Evolutionary conservation across 352 stramenopile genomes (phyloP).

Genomic region (Globisporangium solare): DNA sequence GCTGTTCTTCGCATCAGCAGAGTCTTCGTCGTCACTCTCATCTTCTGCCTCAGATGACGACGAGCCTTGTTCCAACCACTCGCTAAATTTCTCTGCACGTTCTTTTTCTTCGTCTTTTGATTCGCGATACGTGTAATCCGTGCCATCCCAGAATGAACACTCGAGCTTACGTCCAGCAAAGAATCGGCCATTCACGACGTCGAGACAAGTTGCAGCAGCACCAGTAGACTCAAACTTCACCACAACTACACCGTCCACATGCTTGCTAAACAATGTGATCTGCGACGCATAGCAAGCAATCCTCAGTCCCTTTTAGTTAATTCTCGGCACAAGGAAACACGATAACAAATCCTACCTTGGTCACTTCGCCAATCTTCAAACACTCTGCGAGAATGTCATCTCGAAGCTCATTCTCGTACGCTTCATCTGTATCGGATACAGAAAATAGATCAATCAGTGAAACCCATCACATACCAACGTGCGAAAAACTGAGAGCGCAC

Average conservation of each 20-base stretch:
- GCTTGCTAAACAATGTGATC: conserved; percentile 95
- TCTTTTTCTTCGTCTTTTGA: conserved; percentile 78
- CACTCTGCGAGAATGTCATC: conserved; percentile 81
- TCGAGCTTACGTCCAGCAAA: conserved; percentile 86
- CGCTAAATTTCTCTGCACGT: conserved; percentile 90
- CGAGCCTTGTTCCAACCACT: conserved; percentile 90
- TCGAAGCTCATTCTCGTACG: conserved; percentile 69
- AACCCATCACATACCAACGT: not conserved
- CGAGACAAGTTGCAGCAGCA: conserved; percentile 81
- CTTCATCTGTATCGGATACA: conserved; percentile 33
- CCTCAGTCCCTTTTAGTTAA: not conserved
- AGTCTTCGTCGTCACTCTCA: conserved; percentile 8
- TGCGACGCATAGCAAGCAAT: conserved; percentile 49
- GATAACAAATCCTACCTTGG: conserved; percentile 41
- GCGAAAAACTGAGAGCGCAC: conserved; percentile 14
- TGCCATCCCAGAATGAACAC: conserved; percentile 94
- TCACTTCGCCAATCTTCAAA: conserved; percentile 81
- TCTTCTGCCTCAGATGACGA: conserved; percentile 57
- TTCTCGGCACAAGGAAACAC: not conserved
- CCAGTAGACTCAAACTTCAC: conserved; percentile 91
- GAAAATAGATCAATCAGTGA: not conserved
- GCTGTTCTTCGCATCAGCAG: conserved; percentile 11
- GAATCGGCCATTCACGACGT: conserved; percentile 87
- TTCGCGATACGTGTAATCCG: conserved; percentile 89
- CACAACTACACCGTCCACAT: conserved; percentile 90